Evolutionary conservation across 2,329 filamentous ascomycete species (phyloP), one percentile per base, ranked within the genome.

Genomic region (Graphilbum fragrans): DNA sequence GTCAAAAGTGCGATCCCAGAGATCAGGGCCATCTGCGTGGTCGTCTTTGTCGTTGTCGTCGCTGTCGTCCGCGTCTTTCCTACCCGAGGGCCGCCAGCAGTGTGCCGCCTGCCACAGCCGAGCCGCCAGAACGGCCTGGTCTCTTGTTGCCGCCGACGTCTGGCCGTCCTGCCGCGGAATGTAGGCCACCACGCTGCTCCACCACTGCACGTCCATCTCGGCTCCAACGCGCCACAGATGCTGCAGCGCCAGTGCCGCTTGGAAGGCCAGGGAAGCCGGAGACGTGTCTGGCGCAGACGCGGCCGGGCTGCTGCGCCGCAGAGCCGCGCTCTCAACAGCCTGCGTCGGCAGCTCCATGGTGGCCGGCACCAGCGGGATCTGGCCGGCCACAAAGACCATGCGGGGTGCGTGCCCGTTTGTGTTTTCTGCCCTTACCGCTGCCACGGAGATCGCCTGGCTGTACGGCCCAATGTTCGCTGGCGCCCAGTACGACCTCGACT

Each of bases 401-500:
- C 60, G 56, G 3, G 60, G 46, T 2, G 53, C 52, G 14, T n/a
- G 25, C n/a, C 17, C 19, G 34, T n/a, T 4, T 16, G 12, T 9
- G 37, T 2, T 8, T 29, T 29, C 36, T 23, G 51, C 32, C 20
- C 38, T 37, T 3, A 31, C 21, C 2, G 39, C 33, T 4, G 56
- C 61, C 11, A 76, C 62, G 2, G 72, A 68, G 38, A 92, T 77
- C 4, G 87, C 86, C 63, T 98, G 92, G 42, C 88, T 95, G 60
- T 96, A 96, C 0, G 92, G 92, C 0, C 92, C 92, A 41, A 98
- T 96, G 55, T 96, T 96, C 18, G 92, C 90, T 0, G 92, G 92
- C 0, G 92, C 92, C 92, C 92, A 98, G 67, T 96, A 96, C 11
- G 86, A 94, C 32, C 85, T 70, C 4, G 84, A 88, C 61, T 96